Evolutionary conservation across 768 basidiomycete species (phyloP), one percentile per base, ranked within the genome.

Genomic region (Suillus subalutaceus): DNA sequence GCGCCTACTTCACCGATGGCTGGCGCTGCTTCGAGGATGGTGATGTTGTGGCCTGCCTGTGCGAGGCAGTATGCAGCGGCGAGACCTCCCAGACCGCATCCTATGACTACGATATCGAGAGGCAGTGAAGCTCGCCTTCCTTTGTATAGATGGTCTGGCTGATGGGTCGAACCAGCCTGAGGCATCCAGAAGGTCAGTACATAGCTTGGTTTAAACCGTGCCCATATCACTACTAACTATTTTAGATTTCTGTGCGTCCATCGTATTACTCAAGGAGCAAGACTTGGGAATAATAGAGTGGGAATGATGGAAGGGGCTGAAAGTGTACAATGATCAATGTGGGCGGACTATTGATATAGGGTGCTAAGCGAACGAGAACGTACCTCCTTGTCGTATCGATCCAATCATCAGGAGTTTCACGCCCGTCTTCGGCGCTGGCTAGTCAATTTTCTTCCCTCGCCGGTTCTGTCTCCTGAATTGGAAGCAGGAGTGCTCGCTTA

Each of bases 1-100:
- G 86, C 85, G 4, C 86, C 85, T 10, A 83, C 79, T 64, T 85
- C 84, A 1, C 82, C 68, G 13, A 84, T 73, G 6, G 69, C 67
- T 0, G 68, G 56, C 0, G 84, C 83, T n/a, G 70, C 69, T 68
- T 86, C 85, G 38, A 86, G 73, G 57, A 86, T 74, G 35, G 83
- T 85, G 63, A 86, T 79, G 3, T 70, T 79, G 71, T 86, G 85
- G 3, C 86, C 86, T 37, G 37, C 37, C 4, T 37, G 37, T 37
- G 37, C 37, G 9, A 37, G 37, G 8, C 37, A 37, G 37, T 37
- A 37, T 37, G 37, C 9, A 37, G 37, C 37, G 37, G 37, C 37
- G 37, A 37, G 37, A 37, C 37, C 37, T 37, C 37, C 37, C 37
- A 37, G 8, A 37, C 37, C 37, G 9, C 37, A 37, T 37, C 37